These are phyloP conservation scores for Thermomyces lanuginosus DNA, from an alignment of 2,329 filamentous ascomycete genomes.

Conservation along the genomic window DNA sequence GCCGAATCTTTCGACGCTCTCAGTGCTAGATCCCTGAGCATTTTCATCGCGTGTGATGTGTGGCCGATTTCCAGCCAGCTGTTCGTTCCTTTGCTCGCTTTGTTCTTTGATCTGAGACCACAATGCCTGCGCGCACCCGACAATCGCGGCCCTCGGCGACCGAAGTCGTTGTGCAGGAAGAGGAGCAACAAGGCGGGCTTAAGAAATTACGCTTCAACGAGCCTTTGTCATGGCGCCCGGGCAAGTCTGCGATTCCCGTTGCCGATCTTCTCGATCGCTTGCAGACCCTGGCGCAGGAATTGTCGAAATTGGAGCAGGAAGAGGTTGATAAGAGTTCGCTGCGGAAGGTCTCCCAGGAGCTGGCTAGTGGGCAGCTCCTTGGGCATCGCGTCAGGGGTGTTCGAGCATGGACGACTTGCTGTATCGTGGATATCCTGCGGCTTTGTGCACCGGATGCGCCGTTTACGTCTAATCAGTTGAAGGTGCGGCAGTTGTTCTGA, in stretches of 20 bases:
- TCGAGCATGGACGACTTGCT: conserved; percentile 73
- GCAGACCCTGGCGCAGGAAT: conserved; percentile 63
- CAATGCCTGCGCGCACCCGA: conserved; percentile 30
- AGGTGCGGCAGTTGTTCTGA: conserved; percentile 39
- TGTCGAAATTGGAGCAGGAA: conserved; percentile 75
- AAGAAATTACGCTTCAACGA: conserved; percentile 59
- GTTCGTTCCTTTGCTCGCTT: too few relatives aligned
- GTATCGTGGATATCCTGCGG: conserved; percentile 80
- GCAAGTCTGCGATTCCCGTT: conserved; percentile 64
- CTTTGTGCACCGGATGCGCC: conserved; percentile 90
- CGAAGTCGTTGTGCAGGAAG: conserved; percentile 17
- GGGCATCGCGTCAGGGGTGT: conserved; percentile 89
- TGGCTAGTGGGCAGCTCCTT: conserved; percentile 66
- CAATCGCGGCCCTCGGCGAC: conserved; percentile 17
- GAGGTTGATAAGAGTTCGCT: conserved; percentile 71
- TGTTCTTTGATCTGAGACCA: too few relatives aligned
- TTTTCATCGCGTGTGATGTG: too few relatives aligned
- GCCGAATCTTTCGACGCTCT: too few relatives aligned
- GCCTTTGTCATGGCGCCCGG: conserved; percentile 76
- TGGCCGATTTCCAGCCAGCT: too few relatives aligned
- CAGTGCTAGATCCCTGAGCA: too few relatives aligned
- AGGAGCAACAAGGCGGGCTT: conserved; percentile 19
- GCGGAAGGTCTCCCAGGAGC: conserved; percentile 64
- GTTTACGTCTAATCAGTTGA: conserved; percentile 76
- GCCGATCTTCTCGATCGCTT: conserved; percentile 68